Conservation (phyloP, 495 filamentous ascomycete species). For the Viridothelium virens region DNA sequence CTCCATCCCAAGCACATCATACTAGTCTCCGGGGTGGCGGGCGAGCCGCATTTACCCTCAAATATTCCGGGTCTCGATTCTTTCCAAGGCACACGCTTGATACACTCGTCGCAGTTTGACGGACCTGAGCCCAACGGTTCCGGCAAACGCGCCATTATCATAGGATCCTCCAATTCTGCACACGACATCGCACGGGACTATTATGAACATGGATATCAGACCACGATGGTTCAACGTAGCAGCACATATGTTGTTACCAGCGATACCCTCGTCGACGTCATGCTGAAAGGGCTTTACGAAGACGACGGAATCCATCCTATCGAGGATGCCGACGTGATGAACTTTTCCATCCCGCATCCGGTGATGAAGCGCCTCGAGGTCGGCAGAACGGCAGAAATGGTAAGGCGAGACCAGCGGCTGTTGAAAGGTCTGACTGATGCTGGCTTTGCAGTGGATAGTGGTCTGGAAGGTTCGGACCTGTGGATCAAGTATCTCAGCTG, state of each 20-base stretch:
- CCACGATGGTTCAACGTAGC: conserved; percentile 76
- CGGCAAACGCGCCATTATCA: conserved; percentile 62
- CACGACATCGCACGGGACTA: conserved; percentile 81
- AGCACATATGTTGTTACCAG: conserved; percentile 63
- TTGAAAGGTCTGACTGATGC: conserved; percentile 55
- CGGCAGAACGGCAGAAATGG: conserved; percentile 44
- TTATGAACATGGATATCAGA: conserved; percentile 70
- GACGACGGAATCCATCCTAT: conserved; percentile 49
- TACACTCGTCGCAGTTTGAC: conserved; percentile 62
- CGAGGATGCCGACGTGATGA: conserved; percentile 56
- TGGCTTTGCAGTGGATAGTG: conserved; percentile 63
- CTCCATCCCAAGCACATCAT: conserved; percentile 59
- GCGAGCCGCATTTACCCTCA: conserved; percentile 55
- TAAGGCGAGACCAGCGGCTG: conserved; percentile 44
- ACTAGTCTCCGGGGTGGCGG: conserved; percentile 65
- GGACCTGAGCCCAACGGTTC: conserved; percentile 42
- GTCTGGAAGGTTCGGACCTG: conserved; percentile 58
- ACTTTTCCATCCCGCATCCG: conserved; percentile 50
- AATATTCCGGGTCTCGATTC: conserved; percentile 51
- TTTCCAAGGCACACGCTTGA: conserved; percentile 54
- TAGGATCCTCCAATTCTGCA: conserved; percentile 73
- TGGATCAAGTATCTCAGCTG: conserved; percentile 55
- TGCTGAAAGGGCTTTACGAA: conserved; percentile 53
- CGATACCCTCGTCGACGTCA: conserved; percentile 45
- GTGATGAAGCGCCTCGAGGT: conserved; percentile 50